phyloP scores from a whole-genome alignment of 106 monocot species.

The Gastrodia elata region DNA sequence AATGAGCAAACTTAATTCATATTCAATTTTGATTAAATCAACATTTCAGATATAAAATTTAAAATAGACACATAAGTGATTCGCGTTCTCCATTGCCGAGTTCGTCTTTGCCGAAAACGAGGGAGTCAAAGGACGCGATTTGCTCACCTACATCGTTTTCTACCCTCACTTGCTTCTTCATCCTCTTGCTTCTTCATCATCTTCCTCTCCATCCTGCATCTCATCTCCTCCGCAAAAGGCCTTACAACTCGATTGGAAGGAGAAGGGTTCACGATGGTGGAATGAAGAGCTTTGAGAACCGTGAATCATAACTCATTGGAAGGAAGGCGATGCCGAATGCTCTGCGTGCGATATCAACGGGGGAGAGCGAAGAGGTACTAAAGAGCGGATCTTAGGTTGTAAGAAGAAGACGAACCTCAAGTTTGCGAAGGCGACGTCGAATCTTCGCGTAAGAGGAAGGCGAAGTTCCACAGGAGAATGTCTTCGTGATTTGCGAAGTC shows the following conservation, averaged over 20 bases:
- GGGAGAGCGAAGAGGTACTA: slow-evolving; percentile 36
- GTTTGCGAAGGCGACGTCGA: no score
- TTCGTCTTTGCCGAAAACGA: no score
- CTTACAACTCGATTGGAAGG: background rate
- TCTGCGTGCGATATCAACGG: slow-evolving; percentile 56
- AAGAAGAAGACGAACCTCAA: no score
- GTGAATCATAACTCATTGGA: slow-evolving; percentile 31
- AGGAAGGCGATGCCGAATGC: slow-evolving; percentile 25
- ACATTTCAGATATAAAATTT: no score
- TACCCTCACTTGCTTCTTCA: slow-evolving; percentile 14
- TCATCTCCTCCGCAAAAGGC: slow-evolving; percentile 37
- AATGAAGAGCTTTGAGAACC: slow-evolving; percentile 65
- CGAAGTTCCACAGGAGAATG: no score
- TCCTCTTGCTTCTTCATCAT: slow-evolving; percentile 18
- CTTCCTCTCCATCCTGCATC: slow-evolving; percentile 23
- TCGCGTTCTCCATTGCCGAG: no score
- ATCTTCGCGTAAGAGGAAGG: no score
- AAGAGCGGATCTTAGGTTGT: no score
- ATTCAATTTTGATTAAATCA: no score
- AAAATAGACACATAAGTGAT: no score
- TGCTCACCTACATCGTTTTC: slow-evolving; percentile 31
- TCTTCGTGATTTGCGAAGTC: no score
- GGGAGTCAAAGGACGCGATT: slow-evolving; percentile 53
- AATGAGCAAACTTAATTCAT: no score
- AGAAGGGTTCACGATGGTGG: slow-evolving; percentile 15